phyloP scores from a whole-genome alignment of 805 yeast species.

The Zygosaccharomyces rouxii region DNA sequence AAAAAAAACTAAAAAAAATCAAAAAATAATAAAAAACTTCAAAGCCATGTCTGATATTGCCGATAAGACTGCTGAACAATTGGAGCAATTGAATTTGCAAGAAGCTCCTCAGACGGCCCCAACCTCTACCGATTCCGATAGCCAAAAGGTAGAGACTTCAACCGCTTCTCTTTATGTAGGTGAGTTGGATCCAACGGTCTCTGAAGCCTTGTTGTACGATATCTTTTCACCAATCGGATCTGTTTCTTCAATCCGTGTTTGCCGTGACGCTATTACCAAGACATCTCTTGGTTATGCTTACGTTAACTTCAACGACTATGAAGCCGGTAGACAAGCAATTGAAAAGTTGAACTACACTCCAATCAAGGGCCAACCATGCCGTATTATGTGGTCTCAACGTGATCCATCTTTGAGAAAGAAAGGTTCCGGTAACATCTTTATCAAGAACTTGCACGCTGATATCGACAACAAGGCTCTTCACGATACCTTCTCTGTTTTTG shows the following conservation, averaged over 20 bases:
- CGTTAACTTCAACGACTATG: conserved; percentile 86
- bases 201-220: conserved; percentile 93
- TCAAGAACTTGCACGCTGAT: conserved; percentile 96
- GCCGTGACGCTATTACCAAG: conserved; percentile 97
- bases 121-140: conserved; percentile 27
- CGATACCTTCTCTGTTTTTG: conserved; percentile 96
- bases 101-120: conserved; percentile 35
- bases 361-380: conserved; percentile 93
- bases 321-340: conserved; percentile 90
- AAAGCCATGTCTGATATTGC: conserved; percentile 36
- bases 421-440: conserved; percentile 95
- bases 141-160: conserved; percentile 45
- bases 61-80: conserved; percentile 37
- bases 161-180: conserved; percentile 94
- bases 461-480: conserved; percentile 98
- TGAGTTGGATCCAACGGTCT: conserved; percentile 87
- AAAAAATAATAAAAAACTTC: conserved; percentile 20
- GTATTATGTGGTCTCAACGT: conserved; percentile 99
- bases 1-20: conserved; percentile 23
- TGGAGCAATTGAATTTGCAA: conserved; percentile 34
- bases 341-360: conserved; percentile 92
- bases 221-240: conserved; percentile 91
- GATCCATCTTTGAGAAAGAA: conserved; percentile 93
- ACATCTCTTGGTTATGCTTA: conserved; percentile 97
- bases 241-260: conserved; percentile 94